Evolutionary conservation across 768 basidiomycete species (phyloP).

Genomic region (Cyathus striatus): DNA sequence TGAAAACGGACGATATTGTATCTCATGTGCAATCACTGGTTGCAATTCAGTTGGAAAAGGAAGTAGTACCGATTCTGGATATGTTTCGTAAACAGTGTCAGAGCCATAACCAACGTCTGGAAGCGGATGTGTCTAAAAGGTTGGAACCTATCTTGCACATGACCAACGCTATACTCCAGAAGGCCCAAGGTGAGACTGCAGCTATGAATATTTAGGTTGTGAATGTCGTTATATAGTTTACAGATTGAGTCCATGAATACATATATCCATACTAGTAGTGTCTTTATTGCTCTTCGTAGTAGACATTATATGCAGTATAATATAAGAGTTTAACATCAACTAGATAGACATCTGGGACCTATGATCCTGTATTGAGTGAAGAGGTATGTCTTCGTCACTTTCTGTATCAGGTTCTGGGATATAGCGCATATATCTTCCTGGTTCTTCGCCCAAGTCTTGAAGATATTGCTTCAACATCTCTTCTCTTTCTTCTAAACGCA

Average conservation of each 20-base stretch:
- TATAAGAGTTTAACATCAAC: too few relatives aligned
- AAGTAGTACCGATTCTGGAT: constrained; percentile 17
- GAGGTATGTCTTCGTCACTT: constrained; percentile 25
- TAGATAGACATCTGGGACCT: too few relatives aligned
- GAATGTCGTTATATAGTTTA: too few relatives aligned
- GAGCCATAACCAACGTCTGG: constrained; percentile 15
- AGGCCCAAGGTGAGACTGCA: constrained; percentile 7
- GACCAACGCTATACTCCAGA: constrained; percentile 22
- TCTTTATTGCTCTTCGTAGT: too few relatives aligned
- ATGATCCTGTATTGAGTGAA: too few relatives aligned
- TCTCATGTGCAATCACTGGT: constrained; percentile 5
- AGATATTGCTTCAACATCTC: constrained; percentile 59
- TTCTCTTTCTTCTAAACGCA: constrained; percentile 56
- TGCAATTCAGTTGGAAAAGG: constrained; percentile 14
- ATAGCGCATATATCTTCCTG: constrained; percentile 64
- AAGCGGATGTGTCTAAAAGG: constrained; percentile 18
- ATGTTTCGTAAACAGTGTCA: constrained; percentile 15
- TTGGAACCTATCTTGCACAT: constrained; percentile 23
- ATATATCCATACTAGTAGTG: too few relatives aligned
- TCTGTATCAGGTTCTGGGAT: constrained; percentile 49
- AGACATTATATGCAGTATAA: too few relatives aligned
- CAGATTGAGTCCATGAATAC: too few relatives aligned
- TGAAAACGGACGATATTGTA: constrained; percentile 13
- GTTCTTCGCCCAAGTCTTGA: constrained; percentile 44
- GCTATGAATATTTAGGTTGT: background rate